Evolutionary conservation across 106 monocot species (phyloP), one percentile per base, ranked within the genome.

Genomic region (Allium sativum): DNA sequence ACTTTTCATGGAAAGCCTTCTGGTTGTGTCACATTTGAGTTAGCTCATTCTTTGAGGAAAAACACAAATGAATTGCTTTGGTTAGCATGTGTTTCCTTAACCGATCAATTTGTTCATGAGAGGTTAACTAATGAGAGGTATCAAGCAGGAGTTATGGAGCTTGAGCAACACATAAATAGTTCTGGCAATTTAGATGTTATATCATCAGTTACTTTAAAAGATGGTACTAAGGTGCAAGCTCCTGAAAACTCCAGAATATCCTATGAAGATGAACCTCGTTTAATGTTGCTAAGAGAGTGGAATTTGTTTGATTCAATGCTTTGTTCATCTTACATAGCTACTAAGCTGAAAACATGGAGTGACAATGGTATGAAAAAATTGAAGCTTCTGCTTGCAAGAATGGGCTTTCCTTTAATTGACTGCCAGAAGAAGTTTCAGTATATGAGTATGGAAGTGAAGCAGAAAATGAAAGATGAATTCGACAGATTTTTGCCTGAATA

Each of bases 341-440:
- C 90, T 13, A 94, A 94, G 70, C 56, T 94, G 61, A 89, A 90
- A 64, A 94, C 94, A 45, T 94, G 94, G 90, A 94, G 84, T 40
- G 94, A 94, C 21, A 94, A 94, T 58, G 90, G 94, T 1, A 56
- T 90, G 72, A 94, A 94, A 70, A 94, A 94, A 40, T 67, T 90
- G 70, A 94, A 86, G 74, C 75, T 94, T 43, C 66, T 90, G 58
- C 81, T 94, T 9, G 94, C 94, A 16, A 75, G 86, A 53, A 94
- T 90, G 94, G 90, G 94, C 12, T 94, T 94, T 56, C 72, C 86
- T 40, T 77, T 95, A 14, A 72, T 77, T 22, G 90, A 95, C 46
- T 95, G 94, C 73, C 83, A 90, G 81, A 95, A 83, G 75, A 95
- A 83, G 56, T 87, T 90, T 65, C 90, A 86, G 71, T 95, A 95